A percentile compares a stretch with the other conserved stretches of the same genome.
Evolutionary conservation across 1,139 yeast species (phyloP).

Genomic region (Lodderomyces elongisporus): DNA sequence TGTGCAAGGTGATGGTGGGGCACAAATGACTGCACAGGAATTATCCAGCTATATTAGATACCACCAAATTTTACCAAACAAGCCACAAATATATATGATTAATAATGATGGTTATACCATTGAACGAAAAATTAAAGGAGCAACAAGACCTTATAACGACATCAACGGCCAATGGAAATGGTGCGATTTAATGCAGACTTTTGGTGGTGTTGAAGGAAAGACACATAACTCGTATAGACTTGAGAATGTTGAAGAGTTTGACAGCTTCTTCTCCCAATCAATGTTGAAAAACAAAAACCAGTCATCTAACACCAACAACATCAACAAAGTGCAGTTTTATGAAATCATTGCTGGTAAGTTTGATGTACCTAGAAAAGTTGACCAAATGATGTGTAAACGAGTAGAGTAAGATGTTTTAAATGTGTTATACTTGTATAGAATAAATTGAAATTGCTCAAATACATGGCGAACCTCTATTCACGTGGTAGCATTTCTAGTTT

Average conservation of each 20-base stretch:
- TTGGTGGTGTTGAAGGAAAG: slow-evolving; percentile 53
- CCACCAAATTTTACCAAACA: slow-evolving; percentile 32
- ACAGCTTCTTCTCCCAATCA: slow-evolving; percentile 15
- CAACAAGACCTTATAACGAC: slow-evolving; percentile 71
- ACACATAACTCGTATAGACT: slow-evolving; percentile 32
- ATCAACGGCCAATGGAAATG: slow-evolving; percentile 77
- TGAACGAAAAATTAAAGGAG: slow-evolving; percentile 79
- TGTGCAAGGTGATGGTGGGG: slow-evolving; percentile 86
- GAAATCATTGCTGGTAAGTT: slow-evolving; percentile 55
- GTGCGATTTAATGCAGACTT: slow-evolving; percentile 57
- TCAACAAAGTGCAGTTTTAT: slow-evolving; percentile 44
- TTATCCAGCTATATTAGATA: slow-evolving; percentile 62
- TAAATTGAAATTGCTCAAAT: no score
- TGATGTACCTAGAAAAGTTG: slow-evolving; percentile 60
- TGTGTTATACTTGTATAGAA: no score
- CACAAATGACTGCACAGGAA: slow-evolving; percentile 87
- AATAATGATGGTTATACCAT: slow-evolving; percentile 86
- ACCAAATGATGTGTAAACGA: slow-evolving; percentile 11
- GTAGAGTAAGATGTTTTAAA: no score
- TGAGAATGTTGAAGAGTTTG: slow-evolving; percentile 24
- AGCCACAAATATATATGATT: slow-evolving; percentile 60
- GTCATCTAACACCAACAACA: no score
- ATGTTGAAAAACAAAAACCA: slow-evolving; percentile 1
- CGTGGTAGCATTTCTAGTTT: no score
- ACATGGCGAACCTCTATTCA: no score